phyloP scores from a whole-genome alignment of 2,329 filamentous ascomycete genomes.

The Raffaelea arxii region DNA sequence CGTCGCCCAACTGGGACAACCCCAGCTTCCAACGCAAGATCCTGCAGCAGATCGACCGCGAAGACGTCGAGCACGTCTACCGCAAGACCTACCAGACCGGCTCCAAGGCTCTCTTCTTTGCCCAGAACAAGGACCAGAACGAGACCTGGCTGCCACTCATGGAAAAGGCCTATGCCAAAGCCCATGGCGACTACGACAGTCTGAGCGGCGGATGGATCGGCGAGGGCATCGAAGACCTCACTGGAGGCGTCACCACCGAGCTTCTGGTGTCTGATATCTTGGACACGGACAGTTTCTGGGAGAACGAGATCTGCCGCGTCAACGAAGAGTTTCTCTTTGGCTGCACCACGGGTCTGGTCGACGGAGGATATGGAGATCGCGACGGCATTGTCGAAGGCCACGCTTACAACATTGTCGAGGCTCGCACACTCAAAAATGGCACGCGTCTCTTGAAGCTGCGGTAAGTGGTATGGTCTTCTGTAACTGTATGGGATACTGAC shows the following conservation, averaged over 20 bases:
- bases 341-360: conserved; percentile 41
- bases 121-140: conserved; percentile 62
- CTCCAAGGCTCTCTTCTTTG: conserved; percentile 66
- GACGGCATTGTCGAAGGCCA: conserved; percentile 50
- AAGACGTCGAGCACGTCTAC: conserved; percentile 55
- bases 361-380: conserved; percentile 34
- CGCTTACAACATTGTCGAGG: conserved; percentile 51
- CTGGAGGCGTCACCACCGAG: conserved; percentile 57
- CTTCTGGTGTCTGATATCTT: conserved; percentile 59
- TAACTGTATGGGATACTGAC: conserved; percentile 10
- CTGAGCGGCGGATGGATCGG: conserved; percentile 63
- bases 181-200: conserved; percentile 67
- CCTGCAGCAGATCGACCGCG: conserved; percentile 65
- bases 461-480: conserved; percentile 7
- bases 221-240: conserved; percentile 50
- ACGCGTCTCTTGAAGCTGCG: conserved; percentile 54
- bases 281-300: conserved; percentile 71
- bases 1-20: conserved; percentile 73
- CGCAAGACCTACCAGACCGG: conserved; percentile 64
- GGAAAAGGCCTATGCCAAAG: conserved; percentile 74
- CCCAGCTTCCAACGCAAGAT: conserved; percentile 64
- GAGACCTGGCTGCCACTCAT: conserved; percentile 74
- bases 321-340: conserved; percentile 70
- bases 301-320: conserved; percentile 64
- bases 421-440: conserved; percentile 44